phyloP scores from a whole-genome alignment of 202 grass and related monocot genomes.

The Setaria viridis region DNA sequence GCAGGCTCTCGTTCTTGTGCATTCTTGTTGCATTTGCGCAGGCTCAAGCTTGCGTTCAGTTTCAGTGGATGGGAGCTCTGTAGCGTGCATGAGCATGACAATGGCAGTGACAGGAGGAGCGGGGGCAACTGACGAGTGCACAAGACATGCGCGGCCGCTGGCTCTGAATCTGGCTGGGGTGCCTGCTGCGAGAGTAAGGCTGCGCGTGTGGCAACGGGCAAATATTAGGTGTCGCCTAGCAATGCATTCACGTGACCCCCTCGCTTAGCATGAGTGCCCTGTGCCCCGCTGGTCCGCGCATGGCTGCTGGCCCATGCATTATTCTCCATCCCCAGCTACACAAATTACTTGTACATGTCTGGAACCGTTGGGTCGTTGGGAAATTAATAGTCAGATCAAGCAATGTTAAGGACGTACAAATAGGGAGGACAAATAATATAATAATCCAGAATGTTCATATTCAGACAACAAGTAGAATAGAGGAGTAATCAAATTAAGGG shows the following conservation, averaged over 20 bases:
- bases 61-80: no score
- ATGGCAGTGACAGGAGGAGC: neutral
- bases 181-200: neutral
- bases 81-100: neutral
- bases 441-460: no score
- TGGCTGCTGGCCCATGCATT: neutral
- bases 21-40: neutral
- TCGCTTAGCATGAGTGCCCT: neutral
- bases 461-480: no score
- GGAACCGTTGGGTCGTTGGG: no score
- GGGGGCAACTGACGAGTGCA: no score
- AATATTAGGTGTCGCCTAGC: neutral
- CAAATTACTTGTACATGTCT: neutral
- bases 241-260: neutral
- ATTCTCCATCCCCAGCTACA: neutral
- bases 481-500: no score
- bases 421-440: no score
- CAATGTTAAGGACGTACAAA: no score
- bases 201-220: neutral
- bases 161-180: neutral
- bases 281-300: neutral
- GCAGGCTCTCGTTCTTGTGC: neutral
- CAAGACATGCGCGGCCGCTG: no score
- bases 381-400: no score
- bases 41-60: neutral